phyloP scores from a whole-genome alignment of 1,284 basidiomycete species.

The Ceratobasidium papillatum region DNA sequence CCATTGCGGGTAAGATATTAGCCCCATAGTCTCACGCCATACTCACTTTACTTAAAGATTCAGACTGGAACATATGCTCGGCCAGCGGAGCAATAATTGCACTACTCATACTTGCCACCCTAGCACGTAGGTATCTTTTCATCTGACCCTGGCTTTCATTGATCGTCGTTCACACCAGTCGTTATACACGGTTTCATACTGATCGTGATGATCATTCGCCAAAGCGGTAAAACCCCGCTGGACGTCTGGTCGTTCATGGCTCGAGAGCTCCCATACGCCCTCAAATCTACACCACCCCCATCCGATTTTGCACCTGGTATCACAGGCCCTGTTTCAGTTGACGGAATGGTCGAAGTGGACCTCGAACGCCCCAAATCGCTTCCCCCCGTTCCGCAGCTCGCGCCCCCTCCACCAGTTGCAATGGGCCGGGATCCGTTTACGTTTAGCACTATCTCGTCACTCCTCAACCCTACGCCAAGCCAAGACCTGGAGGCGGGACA shows the following conservation, averaged over 20 bases:
- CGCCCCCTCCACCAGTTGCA: neutral
- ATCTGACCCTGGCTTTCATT: neutral
- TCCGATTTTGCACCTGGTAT: slow-evolving; percentile 1
- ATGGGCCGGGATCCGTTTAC: slow-evolving; percentile 11
- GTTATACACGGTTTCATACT: neutral
- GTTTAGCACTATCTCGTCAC: slow-evolving; percentile 24
- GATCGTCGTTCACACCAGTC: neutral
- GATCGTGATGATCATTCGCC: neutral
- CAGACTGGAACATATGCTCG: slow-evolving; percentile 28
- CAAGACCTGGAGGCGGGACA: neutral
- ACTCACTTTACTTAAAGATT: neutral
- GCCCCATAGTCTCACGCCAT: neutral
- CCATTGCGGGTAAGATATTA: neutral
- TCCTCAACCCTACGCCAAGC: slow-evolving; percentile 16
- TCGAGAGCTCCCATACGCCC: neutral
- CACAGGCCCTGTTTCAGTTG: neutral
- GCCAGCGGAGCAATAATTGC: slow-evolving; percentile 4
- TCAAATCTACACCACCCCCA: neutral
- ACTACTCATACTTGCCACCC: neutral
- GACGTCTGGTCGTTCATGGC: slow-evolving; percentile 25
- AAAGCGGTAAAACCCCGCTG: slow-evolving; percentile 4
- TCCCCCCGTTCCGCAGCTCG: neutral
- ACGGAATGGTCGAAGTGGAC: neutral
- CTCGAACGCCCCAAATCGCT: slow-evolving; percentile 13
- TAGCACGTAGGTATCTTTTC: slow-evolving; percentile 15